phyloP scores from a whole-genome alignment of 495 filamentous ascomycete genomes.

The Durotheca rogersii region DNA sequence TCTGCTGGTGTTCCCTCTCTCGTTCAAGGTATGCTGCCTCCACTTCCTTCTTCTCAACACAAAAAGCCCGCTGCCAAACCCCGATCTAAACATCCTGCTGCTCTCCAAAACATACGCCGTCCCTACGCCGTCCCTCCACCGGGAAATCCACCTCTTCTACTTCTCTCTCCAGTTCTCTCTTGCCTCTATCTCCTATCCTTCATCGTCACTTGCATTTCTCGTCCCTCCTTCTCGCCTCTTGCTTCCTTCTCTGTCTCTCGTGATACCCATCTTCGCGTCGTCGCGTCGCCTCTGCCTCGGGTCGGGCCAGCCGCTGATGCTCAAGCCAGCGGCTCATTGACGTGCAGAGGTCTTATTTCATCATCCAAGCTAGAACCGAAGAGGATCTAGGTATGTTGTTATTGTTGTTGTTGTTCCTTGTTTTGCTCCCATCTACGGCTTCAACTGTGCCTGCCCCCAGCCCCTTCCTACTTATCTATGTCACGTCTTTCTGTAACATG shows the following conservation, averaged over 20 bases:
- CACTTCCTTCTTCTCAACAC: conserved; percentile 13
- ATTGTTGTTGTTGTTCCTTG: conserved; percentile 9
- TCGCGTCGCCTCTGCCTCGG: conserved; percentile 28
- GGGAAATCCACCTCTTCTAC: conserved; percentile 17
- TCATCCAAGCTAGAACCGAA: conserved; percentile 13
- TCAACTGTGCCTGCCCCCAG: no score
- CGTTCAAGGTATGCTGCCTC: conserved; percentile 17
- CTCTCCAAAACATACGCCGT: conserved; percentile 37
- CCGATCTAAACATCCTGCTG: conserved; percentile 33
- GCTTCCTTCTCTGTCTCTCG: conserved; percentile 31
- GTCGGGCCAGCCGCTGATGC: conserved; percentile 18
- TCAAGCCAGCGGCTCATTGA: conserved; percentile 15
- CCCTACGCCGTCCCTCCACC: conserved; percentile 27
- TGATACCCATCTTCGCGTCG: conserved; percentile 17
- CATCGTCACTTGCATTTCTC: conserved; percentile 18
- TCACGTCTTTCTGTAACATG: not conserved
- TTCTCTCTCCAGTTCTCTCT: conserved; percentile 12
- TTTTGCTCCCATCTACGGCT: no score
- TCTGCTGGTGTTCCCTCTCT: no score
- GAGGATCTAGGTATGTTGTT: conserved; percentile 27
- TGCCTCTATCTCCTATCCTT: conserved; percentile 19
- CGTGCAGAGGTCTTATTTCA: conserved; percentile 19
- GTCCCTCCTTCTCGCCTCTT: conserved; percentile 35
- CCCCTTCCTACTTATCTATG: no score
- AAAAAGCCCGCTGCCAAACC: conserved; percentile 18